Evolutionary conservation across 306 rosid species (phyloP).

Genomic region (Rubus idaeus): DNA sequence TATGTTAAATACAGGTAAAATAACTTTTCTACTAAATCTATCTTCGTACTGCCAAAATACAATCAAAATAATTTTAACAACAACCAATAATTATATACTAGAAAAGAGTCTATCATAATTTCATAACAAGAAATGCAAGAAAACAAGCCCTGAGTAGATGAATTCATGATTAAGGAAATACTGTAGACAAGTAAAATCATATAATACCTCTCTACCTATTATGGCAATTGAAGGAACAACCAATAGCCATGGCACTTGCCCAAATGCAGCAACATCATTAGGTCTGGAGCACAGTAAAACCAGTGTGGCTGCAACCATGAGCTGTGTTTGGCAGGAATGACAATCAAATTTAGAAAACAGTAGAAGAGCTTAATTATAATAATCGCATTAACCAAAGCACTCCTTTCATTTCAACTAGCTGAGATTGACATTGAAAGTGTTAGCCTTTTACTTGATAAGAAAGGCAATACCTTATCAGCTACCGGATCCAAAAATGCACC

Average conservation of each 20-base stretch:
- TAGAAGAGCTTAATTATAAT: not conserved
- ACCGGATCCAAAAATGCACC: slow-evolving; percentile 99
- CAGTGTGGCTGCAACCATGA: slow-evolving; percentile 96
- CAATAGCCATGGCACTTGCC: slow-evolving; percentile 76
- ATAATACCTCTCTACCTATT: slow-evolving; percentile 92
- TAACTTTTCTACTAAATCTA: not conserved
- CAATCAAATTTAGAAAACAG: slow-evolving; percentile 19
- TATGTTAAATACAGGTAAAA: not conserved
- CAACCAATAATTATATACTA: not conserved
- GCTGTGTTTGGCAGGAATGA: slow-evolving; percentile 53
- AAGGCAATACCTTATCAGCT: slow-evolving; percentile 88
- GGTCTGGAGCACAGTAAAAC: slow-evolving; percentile 82
- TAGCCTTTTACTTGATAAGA: not conserved
- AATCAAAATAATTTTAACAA: not conserved
- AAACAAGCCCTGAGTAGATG: not conserved
- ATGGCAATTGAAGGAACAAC: slow-evolving; percentile 80
- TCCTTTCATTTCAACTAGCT: not conserved
- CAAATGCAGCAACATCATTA: slow-evolving; percentile 54
- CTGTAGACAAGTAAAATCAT: not conserved
- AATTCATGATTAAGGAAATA: not conserved
- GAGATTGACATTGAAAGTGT: slow-evolving; percentile 7
- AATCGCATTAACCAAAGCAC: slow-evolving; percentile 1
- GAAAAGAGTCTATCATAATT: not conserved
- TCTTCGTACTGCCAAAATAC: not conserved
- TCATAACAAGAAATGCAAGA: not conserved